Conservation (phyloP, 169 alveolate species). For the Perkinsus marinus region DNA sequence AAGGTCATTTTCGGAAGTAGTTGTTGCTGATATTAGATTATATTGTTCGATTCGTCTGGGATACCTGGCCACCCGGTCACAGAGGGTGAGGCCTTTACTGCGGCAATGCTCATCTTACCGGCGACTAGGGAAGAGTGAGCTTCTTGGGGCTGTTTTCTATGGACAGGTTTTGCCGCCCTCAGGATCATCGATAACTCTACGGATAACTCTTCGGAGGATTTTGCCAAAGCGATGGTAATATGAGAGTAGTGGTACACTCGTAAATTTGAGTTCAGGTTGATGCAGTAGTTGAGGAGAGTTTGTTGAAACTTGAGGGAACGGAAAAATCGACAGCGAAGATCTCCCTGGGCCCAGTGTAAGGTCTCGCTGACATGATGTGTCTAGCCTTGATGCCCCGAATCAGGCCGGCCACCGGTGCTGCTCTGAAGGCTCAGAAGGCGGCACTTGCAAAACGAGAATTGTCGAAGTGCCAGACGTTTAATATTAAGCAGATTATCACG, state of each 20-base stretch:
- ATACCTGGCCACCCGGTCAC: neutral
- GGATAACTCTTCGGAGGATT: neutral
- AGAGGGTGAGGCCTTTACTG: neutral
- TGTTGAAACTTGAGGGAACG: neutral
- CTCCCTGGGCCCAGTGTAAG: neutral
- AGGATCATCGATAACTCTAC: neutral
- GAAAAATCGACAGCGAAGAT: neutral
- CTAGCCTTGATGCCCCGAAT: neutral
- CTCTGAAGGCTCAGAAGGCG: neutral
- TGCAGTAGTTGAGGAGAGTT: neutral
- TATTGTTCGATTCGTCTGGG: neutral
- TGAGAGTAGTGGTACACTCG: neutral
- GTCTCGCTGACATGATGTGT: neutral
- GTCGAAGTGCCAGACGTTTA: slow-evolving; percentile 21
- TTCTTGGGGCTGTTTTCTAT: neutral
- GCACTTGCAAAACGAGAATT: neutral
- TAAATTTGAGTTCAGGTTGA: neutral
- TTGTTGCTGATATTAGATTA: neutral
- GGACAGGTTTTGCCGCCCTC: neutral
- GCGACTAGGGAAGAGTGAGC: neutral
- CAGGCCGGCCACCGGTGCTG: neutral
- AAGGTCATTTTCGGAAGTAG: neutral
- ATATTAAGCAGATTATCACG: slow-evolving; percentile 23
- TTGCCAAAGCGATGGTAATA: neutral
- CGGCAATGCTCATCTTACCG: neutral